phyloP scores from a whole-genome alignment of 257 asterid species.

The Capsicum rhomboideum region DNA sequence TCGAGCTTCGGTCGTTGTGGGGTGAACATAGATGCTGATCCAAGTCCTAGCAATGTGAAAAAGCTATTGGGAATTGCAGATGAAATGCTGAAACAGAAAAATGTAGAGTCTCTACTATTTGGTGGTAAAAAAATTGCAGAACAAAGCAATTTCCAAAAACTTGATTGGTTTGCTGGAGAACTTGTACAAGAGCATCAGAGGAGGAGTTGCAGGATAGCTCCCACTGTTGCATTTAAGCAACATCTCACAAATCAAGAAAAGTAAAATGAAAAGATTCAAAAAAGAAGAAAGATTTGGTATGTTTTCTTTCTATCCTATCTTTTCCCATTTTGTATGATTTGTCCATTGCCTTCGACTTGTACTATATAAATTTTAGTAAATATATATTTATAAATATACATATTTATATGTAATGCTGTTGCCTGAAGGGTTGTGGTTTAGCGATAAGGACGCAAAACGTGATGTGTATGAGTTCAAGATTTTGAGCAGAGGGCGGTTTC shows the following conservation, averaged over 20 bases:
- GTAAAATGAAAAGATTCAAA: neutral
- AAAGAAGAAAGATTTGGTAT: conserved; percentile 22
- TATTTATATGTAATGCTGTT: neutral
- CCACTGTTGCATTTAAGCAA: conserved; percentile 76
- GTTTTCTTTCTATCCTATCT: conserved; percentile 1
- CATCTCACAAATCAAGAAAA: conserved; percentile 7
- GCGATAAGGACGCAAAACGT: neutral
- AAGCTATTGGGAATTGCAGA: conserved; percentile 54
- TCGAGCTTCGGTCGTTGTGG: conserved; percentile 50
- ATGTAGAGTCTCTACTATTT: conserved; percentile 58
- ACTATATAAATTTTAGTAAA: neutral
- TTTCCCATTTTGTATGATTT: neutral
- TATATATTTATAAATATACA: neutral
- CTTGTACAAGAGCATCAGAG: conserved; percentile 85
- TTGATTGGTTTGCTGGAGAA: conserved; percentile 73
- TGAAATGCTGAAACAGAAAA: conserved; percentile 68
- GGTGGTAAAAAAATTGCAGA: conserved; percentile 64
- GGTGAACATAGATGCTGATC: conserved; percentile 51
- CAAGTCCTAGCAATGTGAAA: conserved; percentile 52
- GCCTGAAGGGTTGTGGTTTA: neutral
- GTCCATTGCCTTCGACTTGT: neutral
- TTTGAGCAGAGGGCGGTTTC: neutral
- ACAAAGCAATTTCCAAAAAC: conserved; percentile 56
- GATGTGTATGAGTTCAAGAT: neutral
- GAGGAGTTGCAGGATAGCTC: conserved; percentile 73